A percentile compares a stretch with the other conserved stretches of the same genome.
Conservation (phyloP, 2,329 filamentous ascomycete genomes). For the Ceratocystis smalleyi region DNA sequence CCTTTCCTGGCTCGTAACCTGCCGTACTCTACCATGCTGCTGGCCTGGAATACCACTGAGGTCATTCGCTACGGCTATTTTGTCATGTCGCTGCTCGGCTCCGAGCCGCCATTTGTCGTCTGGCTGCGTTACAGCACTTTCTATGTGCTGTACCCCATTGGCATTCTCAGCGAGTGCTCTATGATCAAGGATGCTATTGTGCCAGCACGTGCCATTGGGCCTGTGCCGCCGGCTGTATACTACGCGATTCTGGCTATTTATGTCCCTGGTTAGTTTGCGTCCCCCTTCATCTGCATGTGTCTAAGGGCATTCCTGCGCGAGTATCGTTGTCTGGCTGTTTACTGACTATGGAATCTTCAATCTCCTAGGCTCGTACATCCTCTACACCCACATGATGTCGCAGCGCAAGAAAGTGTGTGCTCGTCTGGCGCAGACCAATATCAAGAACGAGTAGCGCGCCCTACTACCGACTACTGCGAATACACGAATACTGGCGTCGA, state of each 20-base stretch:
- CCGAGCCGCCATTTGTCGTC: slow-evolving; percentile 48
- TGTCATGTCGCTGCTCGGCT: slow-evolving; percentile 50
- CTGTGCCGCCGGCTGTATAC: slow-evolving; percentile 41
- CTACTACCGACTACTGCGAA: not conserved
- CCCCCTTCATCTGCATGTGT: too few species aligned
- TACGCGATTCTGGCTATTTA: slow-evolving; percentile 57
- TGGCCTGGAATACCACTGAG: slow-evolving; percentile 82
- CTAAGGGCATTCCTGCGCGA: not conserved
- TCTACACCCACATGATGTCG: slow-evolving; percentile 90
- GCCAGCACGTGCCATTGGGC: slow-evolving; percentile 36
- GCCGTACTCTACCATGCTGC: slow-evolving; percentile 61
- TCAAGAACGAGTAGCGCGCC: slow-evolving; percentile 20
- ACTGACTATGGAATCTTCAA: not conserved
- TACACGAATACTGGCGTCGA: not conserved
- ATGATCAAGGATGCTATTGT: slow-evolving; percentile 57
- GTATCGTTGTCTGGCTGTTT: not conserved
- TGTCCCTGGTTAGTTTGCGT: slow-evolving; percentile 50
- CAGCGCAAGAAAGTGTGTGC: slow-evolving; percentile 59
- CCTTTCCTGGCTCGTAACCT: slow-evolving; percentile 45
- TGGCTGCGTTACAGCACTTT: slow-evolving; percentile 91
- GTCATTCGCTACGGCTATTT: slow-evolving; percentile 91
- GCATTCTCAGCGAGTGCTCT: slow-evolving; percentile 74
- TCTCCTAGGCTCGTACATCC: slow-evolving; percentile 51
- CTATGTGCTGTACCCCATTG: slow-evolving; percentile 79
- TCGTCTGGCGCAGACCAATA: slow-evolving; percentile 23